Evolutionary conservation across 1,139 yeast genomes (phyloP).

Genomic region (Debaryomyces psychrophilus): DNA sequence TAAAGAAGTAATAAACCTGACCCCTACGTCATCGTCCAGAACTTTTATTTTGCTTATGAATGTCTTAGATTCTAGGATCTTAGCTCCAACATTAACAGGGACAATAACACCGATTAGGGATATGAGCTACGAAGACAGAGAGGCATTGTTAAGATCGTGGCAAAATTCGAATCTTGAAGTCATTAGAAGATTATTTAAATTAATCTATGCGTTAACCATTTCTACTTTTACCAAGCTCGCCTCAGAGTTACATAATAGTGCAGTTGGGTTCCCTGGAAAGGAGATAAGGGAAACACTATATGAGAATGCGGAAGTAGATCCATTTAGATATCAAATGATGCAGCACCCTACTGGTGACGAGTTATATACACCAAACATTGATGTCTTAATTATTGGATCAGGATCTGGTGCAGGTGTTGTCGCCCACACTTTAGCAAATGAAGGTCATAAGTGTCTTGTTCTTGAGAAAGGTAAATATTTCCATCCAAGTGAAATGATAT

Average conservation of each 20-base stretch:
- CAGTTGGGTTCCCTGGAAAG: constrained; percentile 38
- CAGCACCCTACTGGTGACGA: constrained; percentile 37
- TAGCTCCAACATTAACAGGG: constrained; percentile 42
- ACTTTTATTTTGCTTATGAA: constrained; percentile 29
- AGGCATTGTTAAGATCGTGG: constrained; percentile 37
- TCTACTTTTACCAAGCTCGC: constrained; percentile 29
- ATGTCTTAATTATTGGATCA: constrained; percentile 57
- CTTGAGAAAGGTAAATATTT: constrained; percentile 58
- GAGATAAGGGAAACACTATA: constrained; percentile 35
- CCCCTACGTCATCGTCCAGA: constrained; percentile 23
- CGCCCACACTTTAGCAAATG: constrained; percentile 51
- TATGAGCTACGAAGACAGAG: constrained; percentile 38
- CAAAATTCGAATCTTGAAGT: constrained; percentile 38
- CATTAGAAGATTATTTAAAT: constrained; percentile 34
- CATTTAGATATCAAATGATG: constrained; percentile 35
- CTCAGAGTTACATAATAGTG: constrained; percentile 37
- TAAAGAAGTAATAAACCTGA: constrained; percentile 19
- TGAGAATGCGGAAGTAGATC: constrained; percentile 31
- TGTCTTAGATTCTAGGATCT: constrained; percentile 33
- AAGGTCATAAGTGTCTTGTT: constrained; percentile 51
- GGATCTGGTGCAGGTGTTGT: constrained; percentile 65
- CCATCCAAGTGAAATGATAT: constrained; percentile 37
- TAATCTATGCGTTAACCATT: constrained; percentile 28
- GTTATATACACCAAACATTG: constrained; percentile 40
- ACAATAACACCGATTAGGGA: constrained; percentile 39